These are phyloP conservation scores for Xylaria sp. DNA, from an alignment of 2,329 filamentous ascomycete species.

Conservation along the genomic window DNA sequence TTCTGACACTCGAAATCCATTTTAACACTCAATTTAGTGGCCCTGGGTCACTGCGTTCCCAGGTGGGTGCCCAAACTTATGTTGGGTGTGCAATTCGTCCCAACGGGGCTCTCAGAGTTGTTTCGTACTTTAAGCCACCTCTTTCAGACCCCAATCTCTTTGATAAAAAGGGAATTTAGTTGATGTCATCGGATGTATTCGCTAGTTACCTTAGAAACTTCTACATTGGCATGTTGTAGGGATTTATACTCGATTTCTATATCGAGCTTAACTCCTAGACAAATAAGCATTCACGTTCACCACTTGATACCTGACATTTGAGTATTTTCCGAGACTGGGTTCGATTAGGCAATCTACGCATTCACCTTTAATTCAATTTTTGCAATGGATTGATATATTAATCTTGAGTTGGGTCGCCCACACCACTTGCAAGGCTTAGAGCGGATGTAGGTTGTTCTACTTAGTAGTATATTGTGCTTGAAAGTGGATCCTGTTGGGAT, in stretches of 20 bases:
- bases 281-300: not conserved
- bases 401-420: too few species aligned
- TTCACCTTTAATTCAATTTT: too few species aligned
- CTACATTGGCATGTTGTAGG: too few species aligned
- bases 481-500: too few species aligned
- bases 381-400: too few species aligned
- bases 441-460: too few species aligned
- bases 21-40: constrained; percentile 18
- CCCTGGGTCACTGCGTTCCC: not conserved
- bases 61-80: constrained; percentile 22
- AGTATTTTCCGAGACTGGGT: too few species aligned
- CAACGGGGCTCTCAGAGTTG: constrained; percentile 23
- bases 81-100: constrained; percentile 27
- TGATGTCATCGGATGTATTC: not conserved
- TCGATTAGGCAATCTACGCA: too few species aligned
- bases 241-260: not conserved
- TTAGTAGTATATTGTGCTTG: too few species aligned
- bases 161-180: not conserved
- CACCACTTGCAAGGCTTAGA: too few species aligned
- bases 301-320: too few species aligned
- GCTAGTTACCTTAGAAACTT: not conserved
- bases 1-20: not conserved
- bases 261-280: not conserved
- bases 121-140: constrained; percentile 32
- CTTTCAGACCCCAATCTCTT: not conserved